These are phyloP conservation scores for Suillus ampliporus DNA, from an alignment of 768 basidiomycete genomes.

Conservation along the genomic window DNA sequence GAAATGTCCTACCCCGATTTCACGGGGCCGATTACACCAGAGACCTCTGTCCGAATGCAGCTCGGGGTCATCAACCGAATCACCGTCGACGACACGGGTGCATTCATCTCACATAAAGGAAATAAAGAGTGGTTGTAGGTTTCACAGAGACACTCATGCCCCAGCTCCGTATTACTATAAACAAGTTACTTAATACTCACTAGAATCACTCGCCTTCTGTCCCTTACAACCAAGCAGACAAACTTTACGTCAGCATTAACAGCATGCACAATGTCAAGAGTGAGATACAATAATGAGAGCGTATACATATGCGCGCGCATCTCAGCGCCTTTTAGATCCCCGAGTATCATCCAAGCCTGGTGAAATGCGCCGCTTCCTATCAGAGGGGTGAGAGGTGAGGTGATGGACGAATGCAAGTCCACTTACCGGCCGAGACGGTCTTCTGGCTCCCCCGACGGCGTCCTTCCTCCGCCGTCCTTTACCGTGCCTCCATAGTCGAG, in stretches of 20 bases:
- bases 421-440: conserved; percentile 66
- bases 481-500: conserved; percentile 79
- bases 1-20: conserved; percentile 18
- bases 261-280: conserved; percentile 15
- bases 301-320: conserved; percentile 37
- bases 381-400: conserved; percentile 11
- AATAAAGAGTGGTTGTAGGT: conserved; percentile 30
- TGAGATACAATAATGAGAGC: conserved; percentile 32
- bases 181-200: neutral
- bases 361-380: conserved; percentile 75
- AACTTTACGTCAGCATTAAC: conserved; percentile 1
- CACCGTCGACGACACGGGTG: conserved; percentile 21
- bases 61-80: conserved; percentile 21
- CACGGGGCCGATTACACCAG: conserved; percentile 24
- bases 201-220: neutral
- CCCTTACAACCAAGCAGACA: neutral
- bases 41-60: conserved; percentile 21
- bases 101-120: conserved; percentile 30
- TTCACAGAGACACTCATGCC: neutral
- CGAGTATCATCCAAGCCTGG: conserved; percentile 72
- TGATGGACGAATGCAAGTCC: conserved; percentile 1
- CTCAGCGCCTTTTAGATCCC: conserved; percentile 73
- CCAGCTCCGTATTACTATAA: neutral
- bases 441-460: conserved; percentile 70
- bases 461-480: conserved; percentile 51